These are phyloP conservation scores for Lonicera japonica DNA, from an alignment of 129 eudicot genomes.

Conservation along the genomic window DNA sequence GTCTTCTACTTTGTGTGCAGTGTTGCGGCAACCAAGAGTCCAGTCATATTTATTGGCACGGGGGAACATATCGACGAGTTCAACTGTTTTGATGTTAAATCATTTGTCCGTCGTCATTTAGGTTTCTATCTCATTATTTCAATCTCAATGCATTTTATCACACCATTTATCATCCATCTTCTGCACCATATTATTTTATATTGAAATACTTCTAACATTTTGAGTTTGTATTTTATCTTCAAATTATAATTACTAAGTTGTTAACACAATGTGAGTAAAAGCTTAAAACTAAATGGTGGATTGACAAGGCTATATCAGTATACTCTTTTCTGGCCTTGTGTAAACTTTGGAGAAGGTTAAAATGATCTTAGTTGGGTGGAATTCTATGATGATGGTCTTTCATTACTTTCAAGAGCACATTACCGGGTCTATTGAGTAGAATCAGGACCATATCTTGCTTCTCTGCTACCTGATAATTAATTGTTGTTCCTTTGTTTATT, in stretches of 20 bases:
- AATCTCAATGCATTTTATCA: no score
- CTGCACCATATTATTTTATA: neutral
- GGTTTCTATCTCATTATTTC: no score
- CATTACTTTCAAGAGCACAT: no score
- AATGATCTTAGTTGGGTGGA: no score
- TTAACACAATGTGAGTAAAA: no score
- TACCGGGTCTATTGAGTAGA: no score
- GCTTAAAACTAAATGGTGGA: no score
- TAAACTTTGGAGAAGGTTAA: no score
- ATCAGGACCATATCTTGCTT: slow-evolving; percentile 75
- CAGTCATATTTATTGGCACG: slow-evolving; percentile 88
- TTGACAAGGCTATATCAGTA: no score
- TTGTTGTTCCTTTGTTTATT: neutral
- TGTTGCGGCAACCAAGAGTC: slow-evolving; percentile 97
- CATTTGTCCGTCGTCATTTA: slow-evolving; percentile 88
- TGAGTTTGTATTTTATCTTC: neutral
- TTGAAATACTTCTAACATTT: neutral
- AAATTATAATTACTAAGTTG: slow-evolving; percentile 47
- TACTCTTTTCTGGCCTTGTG: no score
- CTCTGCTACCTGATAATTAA: no score
- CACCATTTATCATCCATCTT: neutral
- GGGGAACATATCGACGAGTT: slow-evolving; percentile 99
- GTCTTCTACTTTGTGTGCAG: slow-evolving; percentile 31
- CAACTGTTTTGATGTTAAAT: slow-evolving; percentile 81
- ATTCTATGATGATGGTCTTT: no score